These are phyloP conservation scores for Ceratobasidium sp. DNA, from an alignment of 1,284 basidiomycete species.

Conservation along the genomic window DNA sequence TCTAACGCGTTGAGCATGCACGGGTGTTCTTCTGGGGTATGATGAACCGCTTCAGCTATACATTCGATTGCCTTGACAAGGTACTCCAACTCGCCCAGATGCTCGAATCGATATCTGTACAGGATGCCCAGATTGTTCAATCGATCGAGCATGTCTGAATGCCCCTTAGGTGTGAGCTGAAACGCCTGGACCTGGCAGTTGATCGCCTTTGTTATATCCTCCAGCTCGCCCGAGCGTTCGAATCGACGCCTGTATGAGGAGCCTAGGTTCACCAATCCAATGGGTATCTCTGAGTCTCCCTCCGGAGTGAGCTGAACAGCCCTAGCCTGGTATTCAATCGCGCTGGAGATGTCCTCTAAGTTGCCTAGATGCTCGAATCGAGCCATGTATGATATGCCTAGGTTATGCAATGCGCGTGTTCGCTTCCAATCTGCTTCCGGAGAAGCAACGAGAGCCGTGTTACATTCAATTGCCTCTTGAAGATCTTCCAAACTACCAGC, in stretches of 20 bases:
- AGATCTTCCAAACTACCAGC: background rate
- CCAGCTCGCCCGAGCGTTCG: background rate
- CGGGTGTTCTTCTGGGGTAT: background rate
- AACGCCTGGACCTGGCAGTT: background rate
- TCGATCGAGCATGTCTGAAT: background rate
- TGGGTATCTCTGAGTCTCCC: background rate
- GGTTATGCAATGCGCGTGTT: background rate
- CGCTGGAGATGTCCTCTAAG: background rate
- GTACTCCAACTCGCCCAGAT: background rate
- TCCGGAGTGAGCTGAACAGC: background rate
- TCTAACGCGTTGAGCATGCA: background rate
- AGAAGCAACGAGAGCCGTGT: background rate
- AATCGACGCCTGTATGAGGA: background rate
- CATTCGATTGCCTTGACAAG: background rate
- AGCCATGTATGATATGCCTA: background rate
- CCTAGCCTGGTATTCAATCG: background rate
- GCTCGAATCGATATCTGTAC: background rate
- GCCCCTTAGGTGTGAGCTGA: background rate
- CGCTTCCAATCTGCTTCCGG: background rate
- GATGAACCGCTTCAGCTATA: background rate
- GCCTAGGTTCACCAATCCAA: background rate
- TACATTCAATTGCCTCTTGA: background rate
- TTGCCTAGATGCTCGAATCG: background rate
- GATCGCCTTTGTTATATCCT: background rate
- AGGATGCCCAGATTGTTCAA: background rate